Evolutionary conservation across 2,329 filamentous ascomycete species (phyloP), one percentile per base, ranked within the genome.

Genomic region (Botryotinia convoluta): DNA sequence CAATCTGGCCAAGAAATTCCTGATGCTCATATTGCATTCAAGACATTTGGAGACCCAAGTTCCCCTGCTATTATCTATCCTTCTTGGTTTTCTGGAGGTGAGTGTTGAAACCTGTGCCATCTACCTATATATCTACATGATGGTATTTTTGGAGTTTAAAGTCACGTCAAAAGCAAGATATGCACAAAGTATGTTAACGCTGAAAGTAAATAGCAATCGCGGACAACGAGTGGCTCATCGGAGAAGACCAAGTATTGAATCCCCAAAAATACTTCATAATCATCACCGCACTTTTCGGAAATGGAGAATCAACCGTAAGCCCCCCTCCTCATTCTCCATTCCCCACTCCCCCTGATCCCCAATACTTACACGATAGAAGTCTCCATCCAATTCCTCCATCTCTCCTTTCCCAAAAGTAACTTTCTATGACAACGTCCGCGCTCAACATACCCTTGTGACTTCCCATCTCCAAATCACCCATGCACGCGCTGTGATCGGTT

Each of bases 151-250:
- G 44, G 8, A 12, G 45, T 44, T 4, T 14, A 18, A 9, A 29
- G 9, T 26, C 35, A 42, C n/a, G 10, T 68, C 14, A 8, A 22
- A 22, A 2, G 20, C 22, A 37, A 42, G 26, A 16, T 29, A 32
- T 35, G 6, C 5, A 16, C 29, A 42, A 42, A 16, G 29, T 54
- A 64, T 74, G 8, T 16, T 26, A 18, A 60, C 22, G 16, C 44
- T 77, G 57, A 77, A 59, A 18, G 26, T n/a, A 16, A n/a, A 42
- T 82, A 71, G 84, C 82, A 4, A 92, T 95, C 75, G 83, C 86
- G 3, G 90, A 93, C 78, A 95, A 95, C 74, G 86, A 92, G 79
- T 94, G 92, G 92, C 86, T 95, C 18, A 86, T 93, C 60, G 79
- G 79, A 72, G 79, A 80, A 69, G 72, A 78, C 12, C 76, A 79